Evolutionary conservation across 2,329 filamentous ascomycete genomes (phyloP).

Genomic region (Phialophora verrucosa): DNA sequence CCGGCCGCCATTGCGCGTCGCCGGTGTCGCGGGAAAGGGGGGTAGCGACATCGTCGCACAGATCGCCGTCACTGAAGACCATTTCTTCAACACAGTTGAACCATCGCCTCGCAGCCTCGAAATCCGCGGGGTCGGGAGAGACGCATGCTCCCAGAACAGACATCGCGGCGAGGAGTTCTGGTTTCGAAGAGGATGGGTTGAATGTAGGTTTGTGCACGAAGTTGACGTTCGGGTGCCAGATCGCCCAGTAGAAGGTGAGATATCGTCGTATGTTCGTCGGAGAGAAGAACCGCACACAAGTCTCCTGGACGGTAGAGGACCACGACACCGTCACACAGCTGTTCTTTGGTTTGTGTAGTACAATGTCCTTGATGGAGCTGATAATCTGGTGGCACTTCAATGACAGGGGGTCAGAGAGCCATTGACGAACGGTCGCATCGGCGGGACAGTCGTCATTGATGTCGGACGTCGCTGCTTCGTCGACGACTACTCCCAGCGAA

Average conservation of each 20-base stretch:
- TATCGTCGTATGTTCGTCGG: constrained; percentile 42
- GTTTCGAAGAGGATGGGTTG: constrained; percentile 42
- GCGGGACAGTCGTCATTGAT: no score
- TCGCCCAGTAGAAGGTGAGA: constrained; percentile 46
- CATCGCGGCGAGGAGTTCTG: constrained; percentile 46
- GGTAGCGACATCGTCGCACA: constrained; percentile 42
- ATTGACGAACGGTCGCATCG: no score
- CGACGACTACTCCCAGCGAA: no score
- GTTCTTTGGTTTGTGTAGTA: constrained; percentile 46
- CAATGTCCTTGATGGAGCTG: constrained; percentile 45
- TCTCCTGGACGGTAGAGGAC: constrained; percentile 43
- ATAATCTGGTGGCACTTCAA: constrained; percentile 48
- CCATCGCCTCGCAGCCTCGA: constrained; percentile 45
- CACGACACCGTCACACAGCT: constrained; percentile 45
- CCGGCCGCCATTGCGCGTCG: constrained; percentile 5
- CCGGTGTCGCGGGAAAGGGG: constrained; percentile 15
- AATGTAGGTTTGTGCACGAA: constrained; percentile 48
- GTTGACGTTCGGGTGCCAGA: constrained; percentile 49
- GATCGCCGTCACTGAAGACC: constrained; percentile 47
- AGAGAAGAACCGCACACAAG: constrained; percentile 24
- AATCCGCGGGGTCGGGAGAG: constrained; percentile 44
- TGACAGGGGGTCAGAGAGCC: constrained; percentile 43
- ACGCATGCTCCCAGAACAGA: constrained; percentile 45
- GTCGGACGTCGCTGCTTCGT: no score
- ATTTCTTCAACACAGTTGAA: constrained; percentile 49